Evolutionary conservation across 805 yeast species (phyloP).

Genomic region (Saccharomycopsis fodiens): DNA sequence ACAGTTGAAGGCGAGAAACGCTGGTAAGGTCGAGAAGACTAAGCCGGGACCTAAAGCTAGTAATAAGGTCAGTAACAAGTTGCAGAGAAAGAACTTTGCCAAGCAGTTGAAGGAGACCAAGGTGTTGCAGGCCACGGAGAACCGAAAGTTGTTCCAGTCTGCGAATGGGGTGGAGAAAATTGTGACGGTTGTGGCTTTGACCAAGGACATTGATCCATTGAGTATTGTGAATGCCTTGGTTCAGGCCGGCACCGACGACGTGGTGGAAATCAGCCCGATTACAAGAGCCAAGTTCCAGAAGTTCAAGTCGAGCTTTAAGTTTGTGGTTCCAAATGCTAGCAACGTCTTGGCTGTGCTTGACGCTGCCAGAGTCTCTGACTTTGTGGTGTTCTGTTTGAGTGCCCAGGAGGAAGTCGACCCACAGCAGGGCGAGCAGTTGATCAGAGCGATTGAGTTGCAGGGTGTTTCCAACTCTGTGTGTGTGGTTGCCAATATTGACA

Average conservation of each 20-base stretch:
- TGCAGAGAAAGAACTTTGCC: conserved; percentile 70
- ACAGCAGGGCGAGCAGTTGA: conserved; percentile 77
- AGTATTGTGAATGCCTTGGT: conserved; percentile 42
- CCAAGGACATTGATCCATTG: conserved; percentile 55
- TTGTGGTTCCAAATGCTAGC: conserved; percentile 55
- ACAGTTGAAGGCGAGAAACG: conserved; percentile 66
- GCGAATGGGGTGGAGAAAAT: conserved; percentile 74
- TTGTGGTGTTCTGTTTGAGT: conserved; percentile 81
- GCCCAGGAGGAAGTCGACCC: conserved; percentile 77
- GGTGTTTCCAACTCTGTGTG: conserved; percentile 83
- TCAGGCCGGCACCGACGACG: conserved; percentile 27
- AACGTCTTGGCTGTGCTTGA: conserved; percentile 69
- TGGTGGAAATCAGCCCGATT: conserved; percentile 27
- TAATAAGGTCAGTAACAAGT: conserved; percentile 34
- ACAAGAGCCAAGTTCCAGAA: conserved; percentile 46
- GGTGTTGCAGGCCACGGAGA: conserved; percentile 48
- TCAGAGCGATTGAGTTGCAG: conserved; percentile 84
- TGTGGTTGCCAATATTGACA: conserved; percentile 65
- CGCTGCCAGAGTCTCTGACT: conserved; percentile 84
- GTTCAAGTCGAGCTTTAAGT: conserved; percentile 68
- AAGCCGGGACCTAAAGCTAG: conserved; percentile 23
- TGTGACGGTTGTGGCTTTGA: conserved; percentile 72
- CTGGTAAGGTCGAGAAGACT: conserved; percentile 82
- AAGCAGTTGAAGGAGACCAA: conserved; percentile 73
- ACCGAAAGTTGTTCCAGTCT: conserved; percentile 73